These are phyloP conservation scores for Prunus davidiana DNA, from an alignment of 306 rosid genomes.

Conservation along the genomic window DNA sequence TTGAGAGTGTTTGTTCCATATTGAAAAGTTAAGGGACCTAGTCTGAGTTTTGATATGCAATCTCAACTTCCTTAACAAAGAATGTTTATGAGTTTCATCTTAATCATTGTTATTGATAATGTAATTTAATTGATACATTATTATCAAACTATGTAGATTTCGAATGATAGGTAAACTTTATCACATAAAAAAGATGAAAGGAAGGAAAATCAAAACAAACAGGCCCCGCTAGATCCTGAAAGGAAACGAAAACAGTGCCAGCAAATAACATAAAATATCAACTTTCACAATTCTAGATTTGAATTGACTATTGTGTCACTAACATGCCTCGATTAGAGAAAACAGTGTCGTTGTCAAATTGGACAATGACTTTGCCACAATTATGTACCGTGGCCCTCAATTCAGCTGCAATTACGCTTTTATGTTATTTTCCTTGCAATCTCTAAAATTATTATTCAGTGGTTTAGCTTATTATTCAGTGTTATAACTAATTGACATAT, in stretches of 20 bases:
- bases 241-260: neutral
- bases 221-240: neutral
- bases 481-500: too few species aligned
- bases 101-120: neutral
- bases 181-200: neutral
- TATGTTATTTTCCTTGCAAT: neutral
- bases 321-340: neutral
- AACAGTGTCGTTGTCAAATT: neutral
- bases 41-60: accelerated
- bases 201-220: neutral
- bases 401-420: neutral
- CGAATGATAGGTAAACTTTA: neutral
- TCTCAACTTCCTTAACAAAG: too few species aligned
- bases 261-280: neutral
- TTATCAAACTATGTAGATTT: neutral
- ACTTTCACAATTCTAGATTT: neutral
- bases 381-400: neutral
- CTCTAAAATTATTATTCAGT: too few species aligned
- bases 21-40: accelerated
- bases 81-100: neutral
- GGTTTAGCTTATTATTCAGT: too few species aligned
- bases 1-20: too few species aligned
- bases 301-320: neutral
- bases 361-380: neutral
- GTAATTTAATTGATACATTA: too few species aligned